A percentile compares a stretch with the other conserved stretches of the same genome.
Evolutionary conservation across 192 early-diverging fungal genomes (phyloP).

Genomic region (Gaertneriomyces semiglobifer): DNA sequence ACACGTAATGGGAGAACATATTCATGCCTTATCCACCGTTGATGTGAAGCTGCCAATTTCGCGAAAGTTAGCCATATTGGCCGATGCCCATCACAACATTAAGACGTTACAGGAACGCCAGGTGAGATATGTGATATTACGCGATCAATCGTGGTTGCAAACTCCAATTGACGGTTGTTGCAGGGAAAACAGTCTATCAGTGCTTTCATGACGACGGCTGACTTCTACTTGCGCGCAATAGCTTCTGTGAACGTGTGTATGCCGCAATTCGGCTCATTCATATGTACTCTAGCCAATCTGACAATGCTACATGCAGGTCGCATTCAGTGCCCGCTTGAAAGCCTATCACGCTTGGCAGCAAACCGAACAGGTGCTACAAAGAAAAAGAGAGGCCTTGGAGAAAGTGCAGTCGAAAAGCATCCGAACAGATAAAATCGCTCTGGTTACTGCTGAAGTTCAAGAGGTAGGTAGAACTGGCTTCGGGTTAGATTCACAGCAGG

Average conservation of each 20-base stretch:
- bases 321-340: conserved; percentile 71
- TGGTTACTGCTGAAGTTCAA: conserved; percentile 42
- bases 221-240: conserved; percentile 87
- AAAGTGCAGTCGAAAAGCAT: conserved; percentile 29
- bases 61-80: conserved; percentile 66
- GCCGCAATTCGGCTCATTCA: neutral
- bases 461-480: conserved; percentile 40
- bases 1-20: conserved; percentile 77
- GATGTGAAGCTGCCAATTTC: conserved; percentile 69
- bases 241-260: conserved; percentile 65
- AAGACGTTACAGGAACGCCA: conserved; percentile 76
- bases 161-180: neutral
- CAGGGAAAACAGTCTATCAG: conserved; percentile 69
- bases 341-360: conserved; percentile 67
- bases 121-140: conserved; percentile 17
- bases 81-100: conserved; percentile 75
- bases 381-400: conserved; percentile 52
- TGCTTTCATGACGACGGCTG: conserved; percentile 72
- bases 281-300: conserved; percentile 5
- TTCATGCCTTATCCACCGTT: conserved; percentile 65
- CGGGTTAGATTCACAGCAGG: neutral
- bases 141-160: neutral
- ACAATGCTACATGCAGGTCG: conserved; percentile 37
- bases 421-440: conserved; percentile 51
- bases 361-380: conserved; percentile 65